Base-by-base conservation (phyloP, 2,329 filamentous ascomycete genomes). In the Microthyrium microscopicum region DNA sequence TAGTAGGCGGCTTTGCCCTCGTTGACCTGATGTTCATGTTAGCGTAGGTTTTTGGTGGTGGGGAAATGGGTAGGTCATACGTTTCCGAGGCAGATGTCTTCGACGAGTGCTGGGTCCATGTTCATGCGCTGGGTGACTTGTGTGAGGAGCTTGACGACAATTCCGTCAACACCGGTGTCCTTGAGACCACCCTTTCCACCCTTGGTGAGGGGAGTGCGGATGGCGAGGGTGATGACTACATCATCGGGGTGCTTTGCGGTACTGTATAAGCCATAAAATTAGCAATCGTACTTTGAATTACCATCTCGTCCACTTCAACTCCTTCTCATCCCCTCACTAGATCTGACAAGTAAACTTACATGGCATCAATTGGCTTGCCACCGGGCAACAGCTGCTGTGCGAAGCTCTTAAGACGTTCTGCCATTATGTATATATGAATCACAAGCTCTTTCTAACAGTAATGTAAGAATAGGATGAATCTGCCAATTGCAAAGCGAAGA, bases 61-160 rank as follows among this genome's bases (percentile, higher is more conserved):
- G n/a, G 3, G 21, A 20, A 18, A 25, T 15, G 17, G 11, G 13
- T 13, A 31, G 9, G 30, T 30, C 70, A 41, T 64, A 89, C 85
- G 60, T 95, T 95, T 46, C 89, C 89, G 43, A 92, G 62, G 60
- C 77, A 84, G 47, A 95, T 80, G 55, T 95, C 89, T 55, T 92
- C 83, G 7, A 92, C 72, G 22, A 91, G 63, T 5, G 69, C 66
- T 3, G 84, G 81, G 51, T 92, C 80, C 33, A 94, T 59, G 37
- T 77, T 80, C 41, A 77, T 76, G 49, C 76, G 75, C 42, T 75
- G 64, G 27, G 58, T 41, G 19, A 63, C 61, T 44, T 62, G 55
- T 62, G 89, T 80, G 45, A 95, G 62, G 31, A 93, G 64, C 39
- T 83, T 73, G 52, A 84, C 83, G 40, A 92, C 55, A 37, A 98